Evolutionary conservation across 1,284 basidiomycete species (phyloP).

Genomic region (Ganoderma sinense): DNA sequence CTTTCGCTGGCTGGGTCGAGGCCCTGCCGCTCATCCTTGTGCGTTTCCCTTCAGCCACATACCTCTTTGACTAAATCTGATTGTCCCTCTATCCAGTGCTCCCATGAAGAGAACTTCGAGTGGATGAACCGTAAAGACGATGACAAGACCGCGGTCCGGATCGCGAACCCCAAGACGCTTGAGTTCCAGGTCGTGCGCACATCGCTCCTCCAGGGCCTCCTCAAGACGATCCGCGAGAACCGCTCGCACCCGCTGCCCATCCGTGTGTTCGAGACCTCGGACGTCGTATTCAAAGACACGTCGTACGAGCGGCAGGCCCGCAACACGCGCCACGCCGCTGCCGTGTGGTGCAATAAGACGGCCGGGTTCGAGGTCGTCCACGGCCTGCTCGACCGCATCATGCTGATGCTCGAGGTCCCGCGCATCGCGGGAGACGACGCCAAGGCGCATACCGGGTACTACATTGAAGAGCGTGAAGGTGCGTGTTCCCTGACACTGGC

Average conservation of each 20-base stretch:
- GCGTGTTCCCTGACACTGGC: constrained; percentile 40
- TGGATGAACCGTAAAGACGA: constrained; percentile 91
- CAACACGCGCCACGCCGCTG: constrained; percentile 89
- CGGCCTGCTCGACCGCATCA: constrained; percentile 91
- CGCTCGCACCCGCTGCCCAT: constrained; percentile 92
- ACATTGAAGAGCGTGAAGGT: constrained; percentile 89
- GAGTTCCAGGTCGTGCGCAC: constrained; percentile 99
- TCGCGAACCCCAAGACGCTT: constrained; percentile 96
- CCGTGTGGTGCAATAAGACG: constrained; percentile 95
- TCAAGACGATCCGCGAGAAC: constrained; percentile 98
- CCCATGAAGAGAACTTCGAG: constrained; percentile 97
- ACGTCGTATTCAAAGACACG: constrained; percentile 91
- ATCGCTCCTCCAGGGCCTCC: constrained; percentile 91
- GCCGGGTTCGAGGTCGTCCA: constrained; percentile 98
- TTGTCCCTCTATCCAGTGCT: constrained; percentile 67
- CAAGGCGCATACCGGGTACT: constrained; percentile 82
- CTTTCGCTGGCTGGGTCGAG: constrained; percentile 95
- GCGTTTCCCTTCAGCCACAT: constrained; percentile 35
- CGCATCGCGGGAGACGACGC: constrained; percentile 69
- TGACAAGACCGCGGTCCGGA: constrained; percentile 83
- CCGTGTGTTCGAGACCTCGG: constrained; percentile 93
- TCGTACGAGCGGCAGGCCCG: constrained; percentile 83
- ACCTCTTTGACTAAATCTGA: background rate
- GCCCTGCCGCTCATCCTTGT: constrained; percentile 94
- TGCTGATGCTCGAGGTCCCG: constrained; percentile 94